Evolutionary conservation across 2,329 filamentous ascomycete genomes (phyloP).

Genomic region (Cytospora leucostoma): DNA sequence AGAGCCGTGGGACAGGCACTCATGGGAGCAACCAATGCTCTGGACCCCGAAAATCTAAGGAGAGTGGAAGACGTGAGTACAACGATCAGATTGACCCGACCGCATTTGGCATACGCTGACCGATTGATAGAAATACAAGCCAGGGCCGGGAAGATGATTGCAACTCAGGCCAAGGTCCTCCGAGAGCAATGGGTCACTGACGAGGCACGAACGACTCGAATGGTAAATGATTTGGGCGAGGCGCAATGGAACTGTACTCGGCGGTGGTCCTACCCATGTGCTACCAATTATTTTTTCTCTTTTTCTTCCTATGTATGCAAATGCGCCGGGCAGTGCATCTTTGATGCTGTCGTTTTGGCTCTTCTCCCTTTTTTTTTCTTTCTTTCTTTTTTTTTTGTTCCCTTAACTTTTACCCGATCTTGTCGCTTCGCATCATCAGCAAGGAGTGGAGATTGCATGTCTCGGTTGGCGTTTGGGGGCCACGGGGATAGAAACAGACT

Average conservation of each 20-base stretch:
- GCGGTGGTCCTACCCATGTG: neutral
- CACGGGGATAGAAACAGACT: constrained; percentile 19
- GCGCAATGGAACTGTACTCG: neutral
- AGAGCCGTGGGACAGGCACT: constrained; percentile 88
- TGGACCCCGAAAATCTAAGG: constrained; percentile 80
- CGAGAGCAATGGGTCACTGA: neutral
- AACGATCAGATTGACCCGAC: neutral
- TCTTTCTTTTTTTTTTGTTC: neutral
- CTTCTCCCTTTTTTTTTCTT: neutral
- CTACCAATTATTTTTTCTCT: neutral
- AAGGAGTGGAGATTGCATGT: constrained; percentile 19
- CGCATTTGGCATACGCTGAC: constrained; percentile 11
- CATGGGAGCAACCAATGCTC: constrained; percentile 86
- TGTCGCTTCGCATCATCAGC: constrained; percentile 4
- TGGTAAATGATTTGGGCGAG: neutral
- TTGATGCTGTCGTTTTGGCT: neutral
- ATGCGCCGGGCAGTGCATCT: neutral
- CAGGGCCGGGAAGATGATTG: constrained; percentile 23
- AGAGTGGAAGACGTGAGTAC: constrained; percentile 86
- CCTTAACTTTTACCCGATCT: neutral
- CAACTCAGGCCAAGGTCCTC: neutral
- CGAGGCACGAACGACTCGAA: constrained; percentile 4
- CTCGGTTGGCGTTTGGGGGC: constrained; percentile 21
- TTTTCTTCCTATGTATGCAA: neutral
- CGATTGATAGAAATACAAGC: constrained; percentile 27